phyloP scores from a whole-genome alignment of 2,329 filamentous ascomycete species.

The Talaromyces sp. region DNA sequence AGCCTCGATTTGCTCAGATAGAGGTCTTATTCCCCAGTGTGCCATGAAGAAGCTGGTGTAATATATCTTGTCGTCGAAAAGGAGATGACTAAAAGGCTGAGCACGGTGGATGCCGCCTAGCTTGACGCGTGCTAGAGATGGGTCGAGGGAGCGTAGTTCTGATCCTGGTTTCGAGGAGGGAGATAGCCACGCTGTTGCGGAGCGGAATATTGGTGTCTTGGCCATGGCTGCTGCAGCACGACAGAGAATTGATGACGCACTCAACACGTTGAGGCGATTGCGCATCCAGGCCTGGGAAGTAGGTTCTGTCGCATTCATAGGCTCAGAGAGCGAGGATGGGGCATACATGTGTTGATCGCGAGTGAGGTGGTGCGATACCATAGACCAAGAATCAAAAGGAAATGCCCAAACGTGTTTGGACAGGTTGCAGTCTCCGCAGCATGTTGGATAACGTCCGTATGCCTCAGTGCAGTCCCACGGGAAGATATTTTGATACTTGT shows the following conservation, averaged over 20 bases:
- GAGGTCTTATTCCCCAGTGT: background rate
- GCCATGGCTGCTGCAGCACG: conserved; percentile 39
- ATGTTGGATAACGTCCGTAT: conserved; percentile 37
- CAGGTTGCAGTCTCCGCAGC: conserved; percentile 45
- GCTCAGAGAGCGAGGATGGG: background rate
- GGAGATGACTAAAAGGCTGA: conserved; percentile 41
- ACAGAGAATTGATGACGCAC: conserved; percentile 34
- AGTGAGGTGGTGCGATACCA: conserved; percentile 41
- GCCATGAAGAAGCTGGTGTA: background rate
- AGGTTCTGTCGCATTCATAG: background rate
- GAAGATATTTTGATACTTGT: conserved; percentile 45
- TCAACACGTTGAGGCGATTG: conserved; percentile 38
- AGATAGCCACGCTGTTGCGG: conserved; percentile 37
- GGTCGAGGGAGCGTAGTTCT: background rate
- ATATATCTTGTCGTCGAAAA: background rate
- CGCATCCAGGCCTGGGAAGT: conserved; percentile 31
- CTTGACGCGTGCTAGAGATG: conserved; percentile 34
- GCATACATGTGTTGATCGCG: conserved; percentile 41
- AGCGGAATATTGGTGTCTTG: conserved; percentile 28
- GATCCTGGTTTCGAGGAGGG: conserved; percentile 18
- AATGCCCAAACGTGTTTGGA: conserved; percentile 49
- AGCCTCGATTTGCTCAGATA: background rate
- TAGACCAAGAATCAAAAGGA: conserved; percentile 48
- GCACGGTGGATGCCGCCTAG: conserved; percentile 47
- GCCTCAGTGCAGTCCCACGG: conserved; percentile 53